Conservation (phyloP, 768 basidiomycete species). For the Agaricus blazei region DNA sequence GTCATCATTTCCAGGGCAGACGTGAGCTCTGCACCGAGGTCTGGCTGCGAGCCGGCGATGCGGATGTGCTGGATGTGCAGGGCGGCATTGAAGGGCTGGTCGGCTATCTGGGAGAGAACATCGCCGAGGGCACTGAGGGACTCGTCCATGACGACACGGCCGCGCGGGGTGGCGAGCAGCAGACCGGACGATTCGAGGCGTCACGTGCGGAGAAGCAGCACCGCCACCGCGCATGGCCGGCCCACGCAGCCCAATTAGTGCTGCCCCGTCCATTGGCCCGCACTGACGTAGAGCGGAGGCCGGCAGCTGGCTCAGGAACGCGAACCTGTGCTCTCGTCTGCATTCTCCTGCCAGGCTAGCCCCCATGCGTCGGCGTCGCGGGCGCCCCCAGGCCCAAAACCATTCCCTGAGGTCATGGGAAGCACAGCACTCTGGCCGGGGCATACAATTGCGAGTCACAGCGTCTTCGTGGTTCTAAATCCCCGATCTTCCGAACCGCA, state of each 20-base stretch:
- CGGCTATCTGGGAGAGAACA: slow-evolving; percentile 52
- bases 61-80: slow-evolving; percentile 66
- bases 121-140: slow-evolving; percentile 61
- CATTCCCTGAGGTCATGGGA: slow-evolving; percentile 8
- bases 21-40: slow-evolving; percentile 52
- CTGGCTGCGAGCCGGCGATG: slow-evolving; percentile 49
- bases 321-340: slow-evolving; percentile 1
- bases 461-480: slow-evolving; percentile 9
- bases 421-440: slow-evolving; percentile 10
- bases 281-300: neutral
- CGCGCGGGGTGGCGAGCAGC: neutral
- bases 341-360: neutral
- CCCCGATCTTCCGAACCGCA: slow-evolving; percentile 5
- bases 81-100: slow-evolving; percentile 54
- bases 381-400: slow-evolving; percentile 5
- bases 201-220: slow-evolving; percentile 4
- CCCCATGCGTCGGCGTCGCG: slow-evolving; percentile 10
- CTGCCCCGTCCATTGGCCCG: neutral
- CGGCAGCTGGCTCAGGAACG: neutral
- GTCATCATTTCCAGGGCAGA: slow-evolving; percentile 65
- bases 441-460: slow-evolving; percentile 9
- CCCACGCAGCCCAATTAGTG: slow-evolving; percentile 3
- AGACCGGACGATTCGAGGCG: neutral
- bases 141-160: slow-evolving; percentile 42
- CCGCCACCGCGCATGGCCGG: neutral